These are phyloP conservation scores for Austroboletus niveus DNA, from an alignment of 1,284 basidiomycete genomes.

Conservation along the genomic window DNA sequence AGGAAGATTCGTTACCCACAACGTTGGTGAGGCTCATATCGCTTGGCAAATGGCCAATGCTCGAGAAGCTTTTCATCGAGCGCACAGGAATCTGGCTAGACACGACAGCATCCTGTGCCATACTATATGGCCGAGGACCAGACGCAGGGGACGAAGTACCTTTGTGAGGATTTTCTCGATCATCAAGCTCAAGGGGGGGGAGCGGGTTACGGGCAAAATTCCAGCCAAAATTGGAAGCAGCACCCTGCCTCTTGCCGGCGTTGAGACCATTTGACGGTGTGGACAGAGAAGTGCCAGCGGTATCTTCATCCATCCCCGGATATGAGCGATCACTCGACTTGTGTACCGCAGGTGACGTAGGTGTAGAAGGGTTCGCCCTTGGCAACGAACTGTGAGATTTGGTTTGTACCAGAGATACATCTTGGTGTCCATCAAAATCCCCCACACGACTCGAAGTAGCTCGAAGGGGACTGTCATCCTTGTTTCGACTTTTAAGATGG, in stretches of 20 bases:
- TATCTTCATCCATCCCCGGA: constrained; percentile 1
- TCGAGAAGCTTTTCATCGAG: constrained; percentile 27
- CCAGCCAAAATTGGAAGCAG: constrained; percentile 41
- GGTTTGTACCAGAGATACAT: constrained; percentile 2
- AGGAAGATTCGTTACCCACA: constrained; percentile 20
- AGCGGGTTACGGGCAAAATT: constrained; percentile 38
- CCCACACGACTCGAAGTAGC: constrained; percentile 16
- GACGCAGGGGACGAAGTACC: constrained; percentile 20
- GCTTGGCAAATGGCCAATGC: constrained; percentile 14
- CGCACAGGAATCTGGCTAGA: constrained; percentile 48
- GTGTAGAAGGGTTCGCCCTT: constrained; percentile 1
- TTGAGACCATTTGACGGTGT: constrained; percentile 6
- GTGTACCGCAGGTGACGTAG: constrained; percentile 1
- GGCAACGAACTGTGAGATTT: constrained; percentile 3
- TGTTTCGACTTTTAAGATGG: constrained; percentile 4
- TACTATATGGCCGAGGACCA: constrained; percentile 27
- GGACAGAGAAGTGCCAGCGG: background rate
- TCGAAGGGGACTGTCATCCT: constrained; percentile 15
- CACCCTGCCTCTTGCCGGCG: constrained; percentile 20
- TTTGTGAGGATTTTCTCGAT: constrained; percentile 27
- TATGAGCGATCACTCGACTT: constrained; percentile 4
- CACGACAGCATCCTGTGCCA: constrained; percentile 19
- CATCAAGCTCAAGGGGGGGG: constrained; percentile 41
- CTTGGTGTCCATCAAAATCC: constrained; percentile 12
- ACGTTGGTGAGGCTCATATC: constrained; percentile 31